These are phyloP conservation scores for Neolentinus lepideus DNA, from an alignment of 1,284 basidiomycete species.

Conservation along the genomic window DNA sequence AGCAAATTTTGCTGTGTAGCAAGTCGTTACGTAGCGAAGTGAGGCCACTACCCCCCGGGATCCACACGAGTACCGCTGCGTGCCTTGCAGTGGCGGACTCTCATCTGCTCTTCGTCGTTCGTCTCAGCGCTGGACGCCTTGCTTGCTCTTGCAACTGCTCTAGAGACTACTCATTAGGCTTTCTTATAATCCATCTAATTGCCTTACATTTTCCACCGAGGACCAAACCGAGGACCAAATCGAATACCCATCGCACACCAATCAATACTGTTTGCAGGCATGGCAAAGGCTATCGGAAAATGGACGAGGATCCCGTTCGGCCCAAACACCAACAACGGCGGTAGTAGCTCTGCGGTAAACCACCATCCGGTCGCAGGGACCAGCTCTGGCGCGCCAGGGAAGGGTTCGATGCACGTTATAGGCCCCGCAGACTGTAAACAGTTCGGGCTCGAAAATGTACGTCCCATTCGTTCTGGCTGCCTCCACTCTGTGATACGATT, in stretches of 20 bases:
- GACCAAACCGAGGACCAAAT: neutral
- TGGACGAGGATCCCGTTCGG: neutral
- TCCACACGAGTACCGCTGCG: too few species aligned
- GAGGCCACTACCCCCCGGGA: too few species aligned
- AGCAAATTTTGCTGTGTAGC: too few species aligned
- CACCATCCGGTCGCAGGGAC: neutral
- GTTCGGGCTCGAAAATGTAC: constrained; percentile 91
- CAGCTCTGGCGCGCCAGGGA: neutral
- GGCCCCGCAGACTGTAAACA: constrained; percentile 66
- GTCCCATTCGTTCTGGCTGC: constrained; percentile 22
- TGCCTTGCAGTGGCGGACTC: neutral
- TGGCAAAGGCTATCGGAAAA: neutral
- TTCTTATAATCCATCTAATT: neutral
- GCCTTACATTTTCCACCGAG: neutral
- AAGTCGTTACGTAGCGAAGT: neutral
- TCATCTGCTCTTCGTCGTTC: neutral
- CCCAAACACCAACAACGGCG: neutral
- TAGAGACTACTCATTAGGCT: neutral
- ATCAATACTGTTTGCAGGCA: too few species aligned
- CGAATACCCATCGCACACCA: neutral
- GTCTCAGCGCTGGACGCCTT: neutral
- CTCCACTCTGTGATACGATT: constrained; percentile 3
- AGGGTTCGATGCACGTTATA: constrained; percentile 9
- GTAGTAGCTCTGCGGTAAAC: neutral
- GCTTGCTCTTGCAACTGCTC: neutral